A percentile compares a stretch with the other conserved stretches of the same genome.
phyloP scores from a whole-genome alignment of 1,284 basidiomycete species.

The Omphalotus olearius region DNA sequence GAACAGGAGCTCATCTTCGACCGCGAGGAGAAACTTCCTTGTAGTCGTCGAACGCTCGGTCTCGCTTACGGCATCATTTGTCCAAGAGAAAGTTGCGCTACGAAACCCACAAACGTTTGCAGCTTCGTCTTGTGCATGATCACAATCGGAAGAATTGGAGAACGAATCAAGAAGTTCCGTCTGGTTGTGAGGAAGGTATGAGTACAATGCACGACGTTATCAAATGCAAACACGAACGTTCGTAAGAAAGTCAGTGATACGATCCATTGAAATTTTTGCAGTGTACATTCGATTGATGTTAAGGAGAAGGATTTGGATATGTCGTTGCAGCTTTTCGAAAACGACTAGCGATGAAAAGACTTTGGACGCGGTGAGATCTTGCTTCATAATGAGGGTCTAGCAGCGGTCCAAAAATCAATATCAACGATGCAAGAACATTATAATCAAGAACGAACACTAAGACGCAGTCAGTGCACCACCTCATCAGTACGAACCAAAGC shows the following conservation, averaged over 20 bases:
- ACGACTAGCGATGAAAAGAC: slow-evolving; percentile 19
- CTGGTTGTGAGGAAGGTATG: background rate
- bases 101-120: background rate
- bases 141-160: background rate
- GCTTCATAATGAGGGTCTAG: slow-evolving; percentile 15
- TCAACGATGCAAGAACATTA: background rate
- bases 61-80: background rate
- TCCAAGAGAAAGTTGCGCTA: slow-evolving; percentile 6
- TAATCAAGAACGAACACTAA: background rate
- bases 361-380: slow-evolving; percentile 15
- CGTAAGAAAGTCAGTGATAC: slow-evolving; percentile 1
- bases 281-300: slow-evolving; percentile 20
- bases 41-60: slow-evolving; percentile 15
- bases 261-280: background rate
- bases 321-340: slow-evolving; percentile 18
- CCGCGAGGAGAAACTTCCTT: slow-evolving; percentile 41
- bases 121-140: background rate
- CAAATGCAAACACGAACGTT: slow-evolving; percentile 1
- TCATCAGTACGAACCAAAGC: no score
- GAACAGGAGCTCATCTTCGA: slow-evolving; percentile 51
- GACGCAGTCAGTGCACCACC: background rate
- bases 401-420: background rate
- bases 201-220: background rate
- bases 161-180: slow-evolving; percentile 6
- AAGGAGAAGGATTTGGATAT: background rate